Evolutionary conservation across 805 yeast species (phyloP), one percentile per base, ranked within the genome.

Genomic region (Metschnikowia drakensbergensis): DNA sequence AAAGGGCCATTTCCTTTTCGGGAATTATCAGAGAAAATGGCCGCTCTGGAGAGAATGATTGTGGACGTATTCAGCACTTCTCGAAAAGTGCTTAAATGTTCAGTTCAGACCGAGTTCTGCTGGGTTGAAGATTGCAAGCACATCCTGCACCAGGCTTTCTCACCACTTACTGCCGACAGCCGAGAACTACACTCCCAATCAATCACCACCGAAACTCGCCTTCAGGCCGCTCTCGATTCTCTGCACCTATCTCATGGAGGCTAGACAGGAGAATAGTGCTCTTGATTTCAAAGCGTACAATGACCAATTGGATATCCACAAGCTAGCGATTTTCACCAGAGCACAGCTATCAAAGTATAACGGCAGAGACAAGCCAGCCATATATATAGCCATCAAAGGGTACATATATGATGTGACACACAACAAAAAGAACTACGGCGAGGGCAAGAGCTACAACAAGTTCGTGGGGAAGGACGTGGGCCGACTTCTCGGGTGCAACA

Each of bases 401-500:
- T 74, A 74, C 2, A 80, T 89, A 8, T 89, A 87, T 63, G 96
- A 88, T 59, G 96, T 89, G 7, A 77, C 87, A 0, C 61, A 69
- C 40, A 88, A 88, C 59, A 57, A 63, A 9, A 79, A 76, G 11
- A 83, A 83, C 35, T 88, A 88, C 61, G 96, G 96, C 0, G 84
- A 84, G 3, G 91, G 90, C 0, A 79, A 81, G 51, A 82, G 84
- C 23, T 89, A 88, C 65, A 82, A 81, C 58, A 80, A 74, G 5
- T 74, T 88, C 37, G 87, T 82, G 7, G 96, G 92, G 4, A 80
- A 78, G 53, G 96, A 88, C 56, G 87, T 88, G 23, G 80, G 88
- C 31, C 69, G 94, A 49, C 85, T 92, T 2, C 69, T 88, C 46
- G 96, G 87, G 1, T 79, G 83, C 58, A 82, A 88, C 46, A 77